phyloP scores from a whole-genome alignment of 208 protist genomes.

The Acanthamoeba divionensis region DNA sequence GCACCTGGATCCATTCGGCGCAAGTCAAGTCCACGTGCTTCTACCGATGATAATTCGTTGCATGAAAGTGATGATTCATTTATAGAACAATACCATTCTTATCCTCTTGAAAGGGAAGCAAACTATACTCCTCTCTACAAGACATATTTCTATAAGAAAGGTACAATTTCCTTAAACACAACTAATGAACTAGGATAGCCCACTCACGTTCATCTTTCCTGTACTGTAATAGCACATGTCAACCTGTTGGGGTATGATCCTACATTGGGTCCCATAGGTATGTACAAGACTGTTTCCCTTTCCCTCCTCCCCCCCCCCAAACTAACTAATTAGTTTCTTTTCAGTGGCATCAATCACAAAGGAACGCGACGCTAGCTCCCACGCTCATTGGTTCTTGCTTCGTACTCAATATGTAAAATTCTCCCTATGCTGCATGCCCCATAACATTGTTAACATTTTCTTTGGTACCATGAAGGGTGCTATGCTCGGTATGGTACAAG shows the following conservation, averaged over 20 bases:
- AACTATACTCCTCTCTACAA: slow-evolving; percentile 51
- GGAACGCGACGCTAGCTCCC: neutral
- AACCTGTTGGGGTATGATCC: slow-evolving; percentile 20
- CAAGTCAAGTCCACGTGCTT: too few species aligned
- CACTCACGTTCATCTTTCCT: neutral
- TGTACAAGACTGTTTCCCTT: neutral
- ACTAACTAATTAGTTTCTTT: neutral
- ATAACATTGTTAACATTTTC: neutral
- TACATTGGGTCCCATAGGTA: slow-evolving; percentile 15
- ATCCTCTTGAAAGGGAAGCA: neutral
- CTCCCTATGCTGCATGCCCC: neutral
- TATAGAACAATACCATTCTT: neutral
- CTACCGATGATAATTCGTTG: too few species aligned
- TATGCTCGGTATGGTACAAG: neutral
- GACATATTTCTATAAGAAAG: slow-evolving; percentile 39
- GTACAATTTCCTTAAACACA: neutral
- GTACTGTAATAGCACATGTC: neutral
- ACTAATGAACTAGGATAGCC: neutral
- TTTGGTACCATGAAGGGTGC: neutral
- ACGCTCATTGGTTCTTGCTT: slow-evolving; percentile 42
- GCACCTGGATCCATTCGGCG: too few species aligned
- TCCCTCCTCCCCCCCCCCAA: neutral
- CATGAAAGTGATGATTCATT: too few species aligned
- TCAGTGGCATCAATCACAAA: slow-evolving; percentile 42
- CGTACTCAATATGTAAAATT: slow-evolving; percentile 15